A percentile compares a stretch with the other conserved stretches of the same genome.
phyloP scores from a whole-genome alignment of 345 rosid species.

The Camelina hispida region DNA sequence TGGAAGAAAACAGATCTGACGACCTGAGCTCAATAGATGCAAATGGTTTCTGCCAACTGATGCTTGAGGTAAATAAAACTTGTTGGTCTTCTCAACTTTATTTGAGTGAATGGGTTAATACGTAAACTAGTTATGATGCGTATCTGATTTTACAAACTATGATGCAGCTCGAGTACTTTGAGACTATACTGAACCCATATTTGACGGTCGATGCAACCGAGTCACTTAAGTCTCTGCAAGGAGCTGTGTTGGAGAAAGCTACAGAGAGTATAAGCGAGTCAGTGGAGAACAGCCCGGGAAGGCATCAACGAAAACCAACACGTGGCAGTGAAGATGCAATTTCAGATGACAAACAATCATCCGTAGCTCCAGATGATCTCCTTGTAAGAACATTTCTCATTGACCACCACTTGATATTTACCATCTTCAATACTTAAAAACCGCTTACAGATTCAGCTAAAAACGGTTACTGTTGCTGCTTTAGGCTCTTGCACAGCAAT shows the following conservation, averaged over 20 bases:
- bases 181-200: conserved; percentile 78
- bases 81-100: conserved; percentile 1
- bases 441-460: background rate
- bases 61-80: conserved; percentile 73
- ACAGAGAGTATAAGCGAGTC: conserved; percentile 67
- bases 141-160: conserved; percentile 37
- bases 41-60: conserved; percentile 96
- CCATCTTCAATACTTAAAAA: background rate
- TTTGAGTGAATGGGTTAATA: background rate
- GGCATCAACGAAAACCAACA: conserved; percentile 66
- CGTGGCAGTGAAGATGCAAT: conserved; percentile 93
- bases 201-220: conserved; percentile 81
- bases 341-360: conserved; percentile 75
- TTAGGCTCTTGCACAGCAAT: conserved; percentile 19
- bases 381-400: conserved; percentile 53
- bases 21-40: conserved; percentile 76
- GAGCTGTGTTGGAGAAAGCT: conserved; percentile 82
- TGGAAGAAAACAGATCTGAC: conserved; percentile 66
- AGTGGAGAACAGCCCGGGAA: conserved; percentile 61
- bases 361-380: conserved; percentile 81
- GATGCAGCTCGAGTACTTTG: conserved; percentile 93
- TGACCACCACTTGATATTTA: background rate
- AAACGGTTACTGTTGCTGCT: background rate
- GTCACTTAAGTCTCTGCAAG: conserved; percentile 83
- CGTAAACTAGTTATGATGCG: background rate